These are phyloP conservation scores for Parascedosporium putredinis DNA, from an alignment of 2,329 filamentous ascomycete genomes.

Conservation along the genomic window DNA sequence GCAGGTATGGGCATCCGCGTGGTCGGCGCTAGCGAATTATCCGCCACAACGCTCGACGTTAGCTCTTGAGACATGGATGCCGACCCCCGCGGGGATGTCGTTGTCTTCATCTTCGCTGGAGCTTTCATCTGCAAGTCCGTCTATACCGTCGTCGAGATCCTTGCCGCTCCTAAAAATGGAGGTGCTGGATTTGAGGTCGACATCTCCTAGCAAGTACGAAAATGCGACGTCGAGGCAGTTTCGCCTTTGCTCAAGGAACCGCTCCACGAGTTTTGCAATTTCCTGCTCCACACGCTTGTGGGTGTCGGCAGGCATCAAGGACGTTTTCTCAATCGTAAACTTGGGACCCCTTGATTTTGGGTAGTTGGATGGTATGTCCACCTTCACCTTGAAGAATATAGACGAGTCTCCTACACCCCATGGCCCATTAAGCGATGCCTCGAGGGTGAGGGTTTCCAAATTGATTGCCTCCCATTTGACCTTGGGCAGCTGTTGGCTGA, in stretches of 20 bases:
- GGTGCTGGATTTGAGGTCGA: conserved; percentile 49
- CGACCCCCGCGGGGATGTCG: conserved; percentile 39
- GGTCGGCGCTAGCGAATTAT: conserved; percentile 39
- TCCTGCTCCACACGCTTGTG: conserved; percentile 42
- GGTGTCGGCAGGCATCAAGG: conserved; percentile 47
- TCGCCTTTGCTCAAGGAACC: conserved; percentile 45
- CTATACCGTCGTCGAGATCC: conserved; percentile 48
- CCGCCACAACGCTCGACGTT: conserved; percentile 40
- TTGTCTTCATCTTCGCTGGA: conserved; percentile 81
- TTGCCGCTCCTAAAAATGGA: conserved; percentile 54
- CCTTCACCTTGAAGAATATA: conserved; percentile 53
- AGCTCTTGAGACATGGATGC: conserved; percentile 54
- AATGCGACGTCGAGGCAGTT: conserved; percentile 54
- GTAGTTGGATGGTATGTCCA: conserved; percentile 49
- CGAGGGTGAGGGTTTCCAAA: conserved; percentile 48
- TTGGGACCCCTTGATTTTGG: conserved; percentile 45
- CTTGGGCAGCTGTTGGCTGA: conserved; percentile 51
- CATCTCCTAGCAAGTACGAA: conserved; percentile 53
- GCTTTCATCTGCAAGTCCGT: conserved; percentile 58
- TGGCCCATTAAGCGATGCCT: conserved; percentile 53
- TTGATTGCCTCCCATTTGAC: conserved; percentile 55
- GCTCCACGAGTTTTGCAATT: conserved; percentile 43
- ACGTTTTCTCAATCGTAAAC: conserved; percentile 52
- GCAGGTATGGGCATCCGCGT: conserved; percentile 45
- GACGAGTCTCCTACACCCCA: conserved; percentile 47